Evolutionary conservation across 495 filamentous ascomycete species (phyloP).

Genomic region (Daldinia grandis): DNA sequence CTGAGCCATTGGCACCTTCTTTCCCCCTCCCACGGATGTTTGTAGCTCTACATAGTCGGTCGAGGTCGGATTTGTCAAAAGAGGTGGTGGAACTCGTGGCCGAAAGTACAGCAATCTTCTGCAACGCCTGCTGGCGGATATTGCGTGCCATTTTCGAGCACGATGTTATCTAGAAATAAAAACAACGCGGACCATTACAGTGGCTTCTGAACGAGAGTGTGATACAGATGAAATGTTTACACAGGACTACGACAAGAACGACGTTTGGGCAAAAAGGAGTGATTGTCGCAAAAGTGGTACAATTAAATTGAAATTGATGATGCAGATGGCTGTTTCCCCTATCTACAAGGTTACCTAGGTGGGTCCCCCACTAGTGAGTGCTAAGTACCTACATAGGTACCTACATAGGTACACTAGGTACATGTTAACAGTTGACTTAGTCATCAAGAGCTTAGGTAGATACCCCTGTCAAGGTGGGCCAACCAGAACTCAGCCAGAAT

Average conservation of each 20-base stretch:
- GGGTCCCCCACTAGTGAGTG: background rate
- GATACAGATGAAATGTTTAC: constrained; percentile 5
- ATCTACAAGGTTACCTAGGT: constrained; percentile 20
- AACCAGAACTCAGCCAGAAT: background rate
- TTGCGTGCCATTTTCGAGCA: constrained; percentile 54
- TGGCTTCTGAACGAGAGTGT: constrained; percentile 2
- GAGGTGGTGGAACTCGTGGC: constrained; percentile 58
- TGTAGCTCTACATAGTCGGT: constrained; percentile 66
- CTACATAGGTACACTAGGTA: too few species aligned
- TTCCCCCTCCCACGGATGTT: constrained; percentile 48
- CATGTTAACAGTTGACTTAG: constrained; percentile 29
- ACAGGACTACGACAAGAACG: background rate
- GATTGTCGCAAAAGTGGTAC: constrained; percentile 22
- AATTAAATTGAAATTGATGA: constrained; percentile 34
- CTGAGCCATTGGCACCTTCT: constrained; percentile 49
- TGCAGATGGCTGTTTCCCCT: constrained; percentile 20
- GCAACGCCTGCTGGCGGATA: constrained; percentile 70
- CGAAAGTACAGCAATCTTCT: constrained; percentile 74
- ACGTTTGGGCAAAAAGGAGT: constrained; percentile 2
- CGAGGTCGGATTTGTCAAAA: constrained; percentile 71
- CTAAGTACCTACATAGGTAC: too few species aligned
- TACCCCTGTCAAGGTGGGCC: constrained; percentile 36
- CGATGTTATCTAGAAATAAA: background rate
- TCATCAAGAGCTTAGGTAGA: constrained; percentile 43
- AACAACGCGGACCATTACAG: constrained; percentile 7